Evolutionary conservation across 495 filamentous ascomycete species (phyloP), one percentile per base, ranked within the genome.

Genomic region (Pyronema omphalodes): DNA sequence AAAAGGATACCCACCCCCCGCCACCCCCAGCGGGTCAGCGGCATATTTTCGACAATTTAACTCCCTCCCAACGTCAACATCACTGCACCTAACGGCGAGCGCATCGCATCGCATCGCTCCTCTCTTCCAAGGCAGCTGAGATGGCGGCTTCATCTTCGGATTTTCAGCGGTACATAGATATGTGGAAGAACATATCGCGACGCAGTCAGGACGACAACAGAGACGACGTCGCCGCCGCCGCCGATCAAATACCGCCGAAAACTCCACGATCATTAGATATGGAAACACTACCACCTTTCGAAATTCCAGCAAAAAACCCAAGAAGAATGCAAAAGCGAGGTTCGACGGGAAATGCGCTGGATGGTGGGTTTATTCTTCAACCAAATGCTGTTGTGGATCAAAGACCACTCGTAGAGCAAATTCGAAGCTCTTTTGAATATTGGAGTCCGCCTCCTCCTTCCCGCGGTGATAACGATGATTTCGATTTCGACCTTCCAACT

Each of bases 121-220:
- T 29, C 23, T 29, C 23, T 29, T 29, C 23, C 23, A 29, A 29
- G 23, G 23, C 23, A 29, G 23, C 23, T 2, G 23, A 29, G 23
- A 29, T 29, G 23, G 23, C 23, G 23, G 23, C 23, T 5, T 41
- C 39, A 12, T 41, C 39, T 12, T 17, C 11, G 39, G 15, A 41
- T 41, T 17, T 52, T 2, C 50, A 52, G 50, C 7, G 14, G 9
- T 52, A 52, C n/a, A 40, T 52, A 35, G 50, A 52, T 52, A 35
- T 52, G 7, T 52, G 50, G 50, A 37, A 52, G 19, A 41, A 33
- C 7, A 37, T 29, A 9, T 34, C 50, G 14, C 7, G 9, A n/a
- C 12, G 39, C 12, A 43, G 39, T 6, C 17, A 12, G 17, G 39
- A 43, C 39, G 33, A 35, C 48, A 9, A 9, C 23, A 15, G 23